Percentiles rank a stretch among this genome's conserved stretches.
These are phyloP conservation scores for Xylaria longipes DNA, from an alignment of 495 filamentous ascomycete genomes.

Conservation along the genomic window DNA sequence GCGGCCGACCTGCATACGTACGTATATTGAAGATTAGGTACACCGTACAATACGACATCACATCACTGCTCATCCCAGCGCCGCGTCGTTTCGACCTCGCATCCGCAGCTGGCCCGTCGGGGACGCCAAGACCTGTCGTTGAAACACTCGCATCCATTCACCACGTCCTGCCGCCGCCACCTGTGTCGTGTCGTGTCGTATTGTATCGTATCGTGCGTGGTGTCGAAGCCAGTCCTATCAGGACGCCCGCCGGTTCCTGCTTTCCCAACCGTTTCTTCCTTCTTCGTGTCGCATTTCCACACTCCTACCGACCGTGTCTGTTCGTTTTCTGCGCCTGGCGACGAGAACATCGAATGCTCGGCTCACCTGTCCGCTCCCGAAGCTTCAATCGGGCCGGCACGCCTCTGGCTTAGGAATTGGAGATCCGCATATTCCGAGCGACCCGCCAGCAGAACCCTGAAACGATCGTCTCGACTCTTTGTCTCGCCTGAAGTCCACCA, in stretches of 20 bases:
- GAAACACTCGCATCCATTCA: conserved; percentile 26
- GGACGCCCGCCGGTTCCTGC: background rate
- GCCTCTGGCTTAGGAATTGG: conserved; percentile 12
- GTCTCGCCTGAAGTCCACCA: conserved; percentile 17
- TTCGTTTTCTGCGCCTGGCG: background rate
- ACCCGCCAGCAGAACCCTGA: conserved; percentile 23
- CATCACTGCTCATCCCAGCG: background rate
- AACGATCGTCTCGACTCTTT: conserved; percentile 26
- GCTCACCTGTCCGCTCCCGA: background rate
- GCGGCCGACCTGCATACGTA: conserved; percentile 3
- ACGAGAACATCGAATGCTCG: conserved; percentile 5
- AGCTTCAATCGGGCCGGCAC: conserved; percentile 17
- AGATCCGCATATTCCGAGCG: conserved; percentile 19
- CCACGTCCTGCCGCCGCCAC: conserved; percentile 22
- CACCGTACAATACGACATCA: conserved; percentile 12
- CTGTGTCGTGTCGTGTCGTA: conserved; percentile 15
- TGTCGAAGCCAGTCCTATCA: conserved; percentile 17
- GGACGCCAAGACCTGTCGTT: conserved; percentile 30
- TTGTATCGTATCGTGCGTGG: conserved; percentile 4
- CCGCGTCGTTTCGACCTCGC: conserved; percentile 25
- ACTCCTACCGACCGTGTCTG: background rate
- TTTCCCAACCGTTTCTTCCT: conserved; percentile 1
- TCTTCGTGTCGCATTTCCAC: background rate
- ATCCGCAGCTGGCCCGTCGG: conserved; percentile 17
- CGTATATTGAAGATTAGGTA: background rate